Evolutionary conservation across 2,329 filamentous ascomycete species (phyloP).

Genomic region (Colletotrichum sp.): DNA sequence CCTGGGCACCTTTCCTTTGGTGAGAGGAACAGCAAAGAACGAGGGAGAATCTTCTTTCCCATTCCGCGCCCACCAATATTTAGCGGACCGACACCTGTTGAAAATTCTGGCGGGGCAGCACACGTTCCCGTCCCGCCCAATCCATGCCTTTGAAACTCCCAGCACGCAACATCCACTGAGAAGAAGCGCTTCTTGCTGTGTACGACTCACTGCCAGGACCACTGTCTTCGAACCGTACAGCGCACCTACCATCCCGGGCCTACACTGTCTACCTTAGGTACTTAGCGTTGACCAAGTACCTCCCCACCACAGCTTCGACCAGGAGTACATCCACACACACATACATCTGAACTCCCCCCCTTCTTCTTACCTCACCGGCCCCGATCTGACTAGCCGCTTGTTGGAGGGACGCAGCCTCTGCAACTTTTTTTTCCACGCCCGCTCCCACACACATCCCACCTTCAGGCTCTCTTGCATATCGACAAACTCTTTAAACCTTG

Average conservation of each 20-base stretch:
- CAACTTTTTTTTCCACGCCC: constrained; percentile 19
- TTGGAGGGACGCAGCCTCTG: background rate
- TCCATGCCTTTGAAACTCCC: background rate
- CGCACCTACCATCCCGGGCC: background rate
- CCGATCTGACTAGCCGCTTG: background rate
- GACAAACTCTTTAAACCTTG: constrained; percentile 20
- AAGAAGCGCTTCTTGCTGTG: background rate
- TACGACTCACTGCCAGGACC: background rate
- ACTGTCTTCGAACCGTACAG: background rate
- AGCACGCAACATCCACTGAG: background rate
- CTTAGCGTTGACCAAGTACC: background rate
- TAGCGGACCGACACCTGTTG: background rate
- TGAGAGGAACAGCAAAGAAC: constrained; percentile 13
- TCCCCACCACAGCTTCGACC: background rate
- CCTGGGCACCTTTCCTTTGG: background rate
- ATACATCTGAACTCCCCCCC: background rate
- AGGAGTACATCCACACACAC: background rate
- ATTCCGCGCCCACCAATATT: constrained; percentile 21
- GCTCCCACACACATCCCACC: constrained; percentile 16
- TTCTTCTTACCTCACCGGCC: constrained; percentile 4
- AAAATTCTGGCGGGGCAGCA: background rate
- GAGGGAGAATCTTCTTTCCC: constrained; percentile 25
- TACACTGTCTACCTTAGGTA: background rate
- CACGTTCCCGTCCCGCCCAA: background rate
- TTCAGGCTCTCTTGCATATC: constrained; percentile 18